Conservation (phyloP, 2,329 filamentous ascomycete genomes). For the Stachybotrys chlorohalonatus region DNA sequence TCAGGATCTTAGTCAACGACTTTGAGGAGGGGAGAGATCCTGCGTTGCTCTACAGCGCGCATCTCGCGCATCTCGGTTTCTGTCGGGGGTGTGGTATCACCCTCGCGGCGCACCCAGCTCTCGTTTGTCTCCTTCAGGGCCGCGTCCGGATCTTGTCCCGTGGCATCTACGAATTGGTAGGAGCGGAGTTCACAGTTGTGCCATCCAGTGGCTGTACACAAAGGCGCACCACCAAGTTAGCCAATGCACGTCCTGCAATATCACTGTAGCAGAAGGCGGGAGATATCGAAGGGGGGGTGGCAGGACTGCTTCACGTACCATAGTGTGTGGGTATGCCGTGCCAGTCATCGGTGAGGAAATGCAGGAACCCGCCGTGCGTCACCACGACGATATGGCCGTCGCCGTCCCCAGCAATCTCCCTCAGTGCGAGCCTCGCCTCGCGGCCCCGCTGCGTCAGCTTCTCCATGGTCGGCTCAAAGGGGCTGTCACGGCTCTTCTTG, state of each 20-base stretch:
- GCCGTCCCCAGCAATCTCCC: conserved; percentile 26
- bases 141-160: conserved; percentile 38
- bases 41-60: conserved; percentile 25
- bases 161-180: conserved; percentile 51
- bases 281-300: not conserved
- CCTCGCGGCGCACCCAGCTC: conserved; percentile 37
- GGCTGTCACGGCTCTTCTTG: conserved; percentile 38
- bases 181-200: conserved; percentile 63
- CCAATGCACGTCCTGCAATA: not conserved
- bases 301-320: conserved; percentile 22
- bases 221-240: conserved; percentile 3
- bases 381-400: conserved; percentile 66
- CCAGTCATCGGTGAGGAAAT: conserved; percentile 81
- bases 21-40: conserved; percentile 29
- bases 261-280: not conserved
- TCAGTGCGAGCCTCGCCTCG: conserved; percentile 50
- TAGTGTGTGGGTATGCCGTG: conserved; percentile 39
- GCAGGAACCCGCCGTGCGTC: conserved; percentile 74
- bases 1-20: not conserved
- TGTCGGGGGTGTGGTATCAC: conserved; percentile 29
- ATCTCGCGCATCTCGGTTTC: conserved; percentile 37
- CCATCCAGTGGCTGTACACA: conserved; percentile 57
- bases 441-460: conserved; percentile 53
- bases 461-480: conserved; percentile 35
- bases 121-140: conserved; percentile 36